Conservation (phyloP, 306 rosid genomes). For the Quercus engelmannii region DNA sequence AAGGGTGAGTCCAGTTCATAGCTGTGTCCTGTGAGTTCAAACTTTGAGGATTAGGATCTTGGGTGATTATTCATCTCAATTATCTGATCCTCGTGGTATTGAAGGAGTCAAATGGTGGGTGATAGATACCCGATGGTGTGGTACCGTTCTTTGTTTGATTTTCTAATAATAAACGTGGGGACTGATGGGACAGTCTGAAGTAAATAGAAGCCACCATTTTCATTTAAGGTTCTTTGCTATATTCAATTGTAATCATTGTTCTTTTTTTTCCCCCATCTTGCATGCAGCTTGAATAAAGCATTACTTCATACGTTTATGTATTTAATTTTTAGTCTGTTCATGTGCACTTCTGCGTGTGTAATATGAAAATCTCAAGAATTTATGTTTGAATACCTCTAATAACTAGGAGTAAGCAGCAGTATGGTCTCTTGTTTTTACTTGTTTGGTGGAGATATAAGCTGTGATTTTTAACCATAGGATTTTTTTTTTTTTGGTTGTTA, state of each 20-base stretch:
- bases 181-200: neutral
- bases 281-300: neutral
- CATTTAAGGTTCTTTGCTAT: constrained; percentile 1
- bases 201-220: neutral
- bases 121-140: neutral
- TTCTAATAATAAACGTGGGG: neutral
- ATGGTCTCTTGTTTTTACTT: constrained; percentile 12
- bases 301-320: neutral
- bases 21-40: neutral
- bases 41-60: neutral
- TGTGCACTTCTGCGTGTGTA: constrained; percentile 12
- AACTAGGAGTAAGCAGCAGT: constrained; percentile 4
- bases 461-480: constrained; percentile 12
- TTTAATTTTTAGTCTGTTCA: neutral
- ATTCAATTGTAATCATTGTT: constrained; percentile 5
- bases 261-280: neutral
- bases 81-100: neutral
- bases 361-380: neutral
- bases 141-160: neutral
- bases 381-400: neutral
- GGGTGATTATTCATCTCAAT: neutral
- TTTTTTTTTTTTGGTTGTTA: constrained; percentile 15
- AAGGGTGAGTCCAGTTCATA: neutral
- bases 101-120: neutral
- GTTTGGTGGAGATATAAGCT: constrained; percentile 9